phyloP scores from a whole-genome alignment of 495 filamentous ascomycete genomes.

The Neurospora intermedia region DNA sequence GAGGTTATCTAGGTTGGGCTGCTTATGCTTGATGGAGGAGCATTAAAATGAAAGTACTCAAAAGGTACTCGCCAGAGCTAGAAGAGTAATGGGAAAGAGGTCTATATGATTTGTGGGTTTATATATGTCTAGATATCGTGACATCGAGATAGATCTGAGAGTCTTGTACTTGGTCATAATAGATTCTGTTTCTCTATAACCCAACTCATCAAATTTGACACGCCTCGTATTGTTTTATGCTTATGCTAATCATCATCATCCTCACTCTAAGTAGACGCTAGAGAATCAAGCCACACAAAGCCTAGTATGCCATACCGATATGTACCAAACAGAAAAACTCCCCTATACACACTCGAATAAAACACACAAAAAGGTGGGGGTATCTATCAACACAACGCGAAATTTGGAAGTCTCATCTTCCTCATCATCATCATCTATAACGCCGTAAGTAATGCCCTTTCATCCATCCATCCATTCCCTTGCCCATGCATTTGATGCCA shows the following conservation, averaged over 20 bases:
- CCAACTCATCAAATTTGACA: neutral
- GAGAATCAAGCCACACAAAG: neutral
- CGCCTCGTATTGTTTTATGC: neutral
- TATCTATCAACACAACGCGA: neutral
- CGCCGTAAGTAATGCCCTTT: neutral
- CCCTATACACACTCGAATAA: neutral
- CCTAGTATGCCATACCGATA: neutral
- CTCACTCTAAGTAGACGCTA: neutral
- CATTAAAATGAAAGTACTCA: neutral
- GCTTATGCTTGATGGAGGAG: slow-evolving; percentile 38
- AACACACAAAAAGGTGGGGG: neutral
- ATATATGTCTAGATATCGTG: neutral
- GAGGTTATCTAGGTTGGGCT: slow-evolving; percentile 45
- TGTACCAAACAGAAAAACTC: neutral
- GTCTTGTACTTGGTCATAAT: neutral
- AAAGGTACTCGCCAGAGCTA: neutral
- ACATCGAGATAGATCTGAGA: neutral
- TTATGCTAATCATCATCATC: neutral
- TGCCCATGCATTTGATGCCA: neutral
- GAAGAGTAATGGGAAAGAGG: neutral
- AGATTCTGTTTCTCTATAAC: neutral
- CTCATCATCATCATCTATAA: neutral
- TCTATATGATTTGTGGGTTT: neutral
- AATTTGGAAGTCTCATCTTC: neutral
- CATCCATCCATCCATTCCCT: neutral